Percentiles rank a stretch among this genome's conserved stretches.
phyloP scores from a whole-genome alignment of 2,329 filamentous ascomycete species.

The Chaetomium globosum region DNA sequence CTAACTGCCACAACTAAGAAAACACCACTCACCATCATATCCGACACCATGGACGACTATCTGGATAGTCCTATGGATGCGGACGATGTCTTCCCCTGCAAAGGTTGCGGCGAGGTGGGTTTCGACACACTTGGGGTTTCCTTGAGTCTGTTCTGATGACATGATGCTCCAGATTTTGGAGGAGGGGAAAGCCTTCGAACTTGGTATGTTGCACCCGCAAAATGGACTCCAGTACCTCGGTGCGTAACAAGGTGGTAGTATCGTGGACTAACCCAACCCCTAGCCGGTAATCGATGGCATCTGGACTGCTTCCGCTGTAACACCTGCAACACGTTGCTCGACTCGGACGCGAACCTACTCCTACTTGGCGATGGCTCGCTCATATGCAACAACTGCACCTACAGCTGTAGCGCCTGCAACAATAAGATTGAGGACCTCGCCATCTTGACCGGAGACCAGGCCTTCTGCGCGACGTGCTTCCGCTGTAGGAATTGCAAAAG shows the following conservation, averaged over 20 bases:
- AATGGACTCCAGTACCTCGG: background rate
- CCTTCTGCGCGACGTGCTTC: constrained; percentile 96
- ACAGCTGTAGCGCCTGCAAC: constrained; percentile 93
- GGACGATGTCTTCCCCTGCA: constrained; percentile 86
- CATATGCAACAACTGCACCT: constrained; percentile 99
- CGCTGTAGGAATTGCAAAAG: constrained; percentile 96
- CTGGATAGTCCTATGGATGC: constrained; percentile 69
- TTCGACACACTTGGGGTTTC: constrained; percentile 32
- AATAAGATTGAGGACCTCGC: constrained; percentile 99
- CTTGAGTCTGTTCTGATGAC: constrained; percentile 35
- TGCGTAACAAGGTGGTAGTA: background rate
- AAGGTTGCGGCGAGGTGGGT: constrained; percentile 86
- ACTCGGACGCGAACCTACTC: constrained; percentile 96
- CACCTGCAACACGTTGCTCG: constrained; percentile 90
- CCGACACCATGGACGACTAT: constrained; percentile 63
- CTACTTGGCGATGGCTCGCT: constrained; percentile 96
- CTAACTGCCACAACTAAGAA: background rate
- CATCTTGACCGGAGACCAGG: constrained; percentile 95
- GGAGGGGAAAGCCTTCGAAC: constrained; percentile 96
- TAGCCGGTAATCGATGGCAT: constrained; percentile 96
- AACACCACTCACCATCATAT: constrained; percentile 38
- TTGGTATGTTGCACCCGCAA: constrained; percentile 62
- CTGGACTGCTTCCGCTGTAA: constrained; percentile 98
- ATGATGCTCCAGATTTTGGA: constrained; percentile 74
- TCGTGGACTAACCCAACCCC: constrained; percentile 32